Conservation (phyloP, 1,139 yeast genomes). For the Blastobotrys petasosporus region DNA sequence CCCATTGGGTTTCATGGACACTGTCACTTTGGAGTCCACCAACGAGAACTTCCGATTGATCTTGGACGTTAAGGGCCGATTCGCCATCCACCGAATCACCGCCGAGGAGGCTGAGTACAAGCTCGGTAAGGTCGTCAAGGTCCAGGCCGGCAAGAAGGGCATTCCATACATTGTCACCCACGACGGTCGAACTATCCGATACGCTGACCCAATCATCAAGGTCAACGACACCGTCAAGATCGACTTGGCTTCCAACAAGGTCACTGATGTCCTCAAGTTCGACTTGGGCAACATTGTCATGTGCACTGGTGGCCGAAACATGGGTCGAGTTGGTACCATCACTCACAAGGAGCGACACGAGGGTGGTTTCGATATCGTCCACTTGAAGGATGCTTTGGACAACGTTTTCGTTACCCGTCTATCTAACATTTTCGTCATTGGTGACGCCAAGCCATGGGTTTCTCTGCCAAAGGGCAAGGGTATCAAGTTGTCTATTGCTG, state of each 20-base stretch:
- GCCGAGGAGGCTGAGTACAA: constrained; percentile 98
- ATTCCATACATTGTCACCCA: constrained; percentile 97
- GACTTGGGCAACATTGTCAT: constrained; percentile 94
- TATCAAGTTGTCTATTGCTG: constrained; percentile 94
- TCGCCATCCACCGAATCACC: constrained; percentile 98
- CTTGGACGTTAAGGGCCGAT: constrained; percentile 98
- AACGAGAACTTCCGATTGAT: constrained; percentile 98
- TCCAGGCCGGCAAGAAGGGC: constrained; percentile 97
- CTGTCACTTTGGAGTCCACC: constrained; percentile 93
- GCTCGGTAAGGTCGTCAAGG: constrained; percentile 96
- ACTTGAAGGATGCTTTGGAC: constrained; percentile 95
- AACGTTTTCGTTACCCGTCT: constrained; percentile 98
- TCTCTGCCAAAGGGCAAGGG: constrained; percentile 99
- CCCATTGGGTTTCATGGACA: constrained; percentile 99
- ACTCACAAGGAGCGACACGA: constrained; percentile 99
- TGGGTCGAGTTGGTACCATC: constrained; percentile 99
- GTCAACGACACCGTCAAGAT: constrained; percentile 96
- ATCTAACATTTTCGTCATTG: constrained; percentile 92
- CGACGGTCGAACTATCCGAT: constrained; percentile 99
- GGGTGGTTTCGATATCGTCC: constrained; percentile 99
- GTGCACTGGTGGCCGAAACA: constrained; percentile 99
- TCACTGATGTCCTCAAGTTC: constrained; percentile 84
- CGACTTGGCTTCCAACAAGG: constrained; percentile 93
- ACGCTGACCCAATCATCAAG: constrained; percentile 96
- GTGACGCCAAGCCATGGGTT: constrained; percentile 96